Evolutionary conservation across 2,329 filamentous ascomycete genomes (phyloP).

Genomic region (Xylariomycetidae sp.): DNA sequence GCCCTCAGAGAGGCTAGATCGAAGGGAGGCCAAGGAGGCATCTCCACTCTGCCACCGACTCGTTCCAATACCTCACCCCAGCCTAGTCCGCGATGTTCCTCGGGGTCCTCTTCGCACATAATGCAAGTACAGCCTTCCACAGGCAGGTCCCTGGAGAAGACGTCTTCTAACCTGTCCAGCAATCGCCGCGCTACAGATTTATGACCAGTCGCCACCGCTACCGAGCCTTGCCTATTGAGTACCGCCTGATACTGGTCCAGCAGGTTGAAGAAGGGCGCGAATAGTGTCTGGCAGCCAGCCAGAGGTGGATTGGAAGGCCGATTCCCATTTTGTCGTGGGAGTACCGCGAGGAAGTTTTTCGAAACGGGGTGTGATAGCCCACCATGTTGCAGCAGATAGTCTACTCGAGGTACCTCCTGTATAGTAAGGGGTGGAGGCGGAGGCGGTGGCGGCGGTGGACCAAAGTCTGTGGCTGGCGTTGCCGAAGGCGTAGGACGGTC

Average conservation of each 20-base stretch:
- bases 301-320: constrained; percentile 61
- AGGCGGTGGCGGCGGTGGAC: constrained; percentile 49
- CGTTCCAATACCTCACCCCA: constrained; percentile 96
- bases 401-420: constrained; percentile 73
- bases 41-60: constrained; percentile 80
- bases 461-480: constrained; percentile 38
- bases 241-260: constrained; percentile 84
- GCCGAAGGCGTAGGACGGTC: constrained; percentile 35
- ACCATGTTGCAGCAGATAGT: constrained; percentile 88
- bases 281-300: constrained; percentile 66
- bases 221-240: constrained; percentile 75
- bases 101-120: constrained; percentile 65
- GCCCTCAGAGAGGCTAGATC: constrained; percentile 60
- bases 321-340: constrained; percentile 52
- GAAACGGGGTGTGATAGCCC: constrained; percentile 70
- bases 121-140: constrained; percentile 80
- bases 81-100: constrained; percentile 69
- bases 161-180: constrained; percentile 85
- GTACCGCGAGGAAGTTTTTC: constrained; percentile 65
- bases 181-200: constrained; percentile 87
- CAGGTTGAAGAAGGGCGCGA: constrained; percentile 76
- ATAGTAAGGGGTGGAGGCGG: constrained; percentile 72
- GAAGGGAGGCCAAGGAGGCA: constrained; percentile 87
- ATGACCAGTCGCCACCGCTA: constrained; percentile 94
- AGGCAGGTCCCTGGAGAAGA: constrained; percentile 90